Percentiles rank a stretch among this genome's conserved stretches.
Conservation (phyloP, 495 filamentous ascomycete species). For the Aspergillus conjunctus region DNA sequence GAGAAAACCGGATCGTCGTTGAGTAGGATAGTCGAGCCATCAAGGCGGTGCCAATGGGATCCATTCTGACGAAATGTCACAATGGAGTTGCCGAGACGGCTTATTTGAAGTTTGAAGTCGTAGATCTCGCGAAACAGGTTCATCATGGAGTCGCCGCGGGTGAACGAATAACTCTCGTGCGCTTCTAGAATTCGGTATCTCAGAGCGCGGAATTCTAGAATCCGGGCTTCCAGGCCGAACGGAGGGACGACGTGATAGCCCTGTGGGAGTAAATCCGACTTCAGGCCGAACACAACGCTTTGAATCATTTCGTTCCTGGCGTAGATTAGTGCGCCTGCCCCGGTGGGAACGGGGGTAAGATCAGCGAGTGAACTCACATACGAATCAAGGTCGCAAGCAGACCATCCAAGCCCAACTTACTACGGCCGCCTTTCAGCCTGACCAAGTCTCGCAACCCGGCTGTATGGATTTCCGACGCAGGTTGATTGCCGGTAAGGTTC, state of each 20-base stretch:
- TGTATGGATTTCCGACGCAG: neutral
- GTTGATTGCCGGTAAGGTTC: slow-evolving; percentile 12
- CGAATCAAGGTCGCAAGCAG: neutral
- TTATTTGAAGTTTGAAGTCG: neutral
- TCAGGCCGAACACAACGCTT: slow-evolving; percentile 9
- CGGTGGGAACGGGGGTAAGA: too few species aligned
- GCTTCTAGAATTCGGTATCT: neutral
- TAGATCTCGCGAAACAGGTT: neutral
- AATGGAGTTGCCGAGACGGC: neutral
- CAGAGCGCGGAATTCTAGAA: neutral
- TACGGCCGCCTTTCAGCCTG: neutral
- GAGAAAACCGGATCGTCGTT: slow-evolving; percentile 1
- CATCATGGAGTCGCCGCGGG: neutral
- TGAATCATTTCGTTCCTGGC: slow-evolving; percentile 10
- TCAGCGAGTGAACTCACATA: neutral
- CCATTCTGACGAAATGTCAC: too few species aligned
- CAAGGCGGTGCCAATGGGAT: too few species aligned
- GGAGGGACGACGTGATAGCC: neutral
- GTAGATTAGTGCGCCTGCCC: neutral
- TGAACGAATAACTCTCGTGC: neutral
- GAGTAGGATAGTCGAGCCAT: neutral
- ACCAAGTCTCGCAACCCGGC: neutral
- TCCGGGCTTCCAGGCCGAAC: neutral
- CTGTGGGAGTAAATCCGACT: neutral
- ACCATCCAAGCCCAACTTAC: neutral